Evolutionary conservation across 805 yeast genomes (phyloP).

Genomic region (Jamesozyma spencerorum): DNA sequence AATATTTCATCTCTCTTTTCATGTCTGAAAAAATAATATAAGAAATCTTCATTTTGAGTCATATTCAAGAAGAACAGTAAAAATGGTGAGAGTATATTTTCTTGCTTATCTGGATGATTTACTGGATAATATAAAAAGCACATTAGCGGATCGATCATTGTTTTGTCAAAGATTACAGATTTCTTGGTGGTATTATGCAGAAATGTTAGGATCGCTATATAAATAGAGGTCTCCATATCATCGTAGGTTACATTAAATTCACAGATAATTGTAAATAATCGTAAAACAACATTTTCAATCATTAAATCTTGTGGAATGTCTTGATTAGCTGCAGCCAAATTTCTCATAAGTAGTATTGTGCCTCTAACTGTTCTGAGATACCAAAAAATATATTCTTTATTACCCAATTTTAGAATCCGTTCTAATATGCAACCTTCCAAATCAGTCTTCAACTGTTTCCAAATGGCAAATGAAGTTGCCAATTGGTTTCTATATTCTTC

Average conservation of each 20-base stretch:
- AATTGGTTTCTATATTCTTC: conserved; percentile 20
- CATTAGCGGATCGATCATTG: conserved; percentile 12
- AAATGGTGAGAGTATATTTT: conserved; percentile 13
- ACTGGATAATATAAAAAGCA: conserved; percentile 19
- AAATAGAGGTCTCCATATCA: conserved; percentile 18
- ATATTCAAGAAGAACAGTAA: conserved; percentile 18
- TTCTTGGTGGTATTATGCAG: conserved; percentile 20
- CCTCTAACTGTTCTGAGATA: conserved; percentile 38
- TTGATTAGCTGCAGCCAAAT: conserved; percentile 33
- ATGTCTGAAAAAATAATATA: conserved; percentile 19
- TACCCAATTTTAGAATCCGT: conserved; percentile 1
- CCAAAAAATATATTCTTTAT: conserved; percentile 8
- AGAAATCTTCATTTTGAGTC: conserved; percentile 18
- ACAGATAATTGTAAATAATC: conserved; percentile 6
- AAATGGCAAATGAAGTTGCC: conserved; percentile 19
- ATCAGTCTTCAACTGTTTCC: conserved; percentile 19
- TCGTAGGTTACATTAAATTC: conserved; percentile 5
- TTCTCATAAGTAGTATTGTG: conserved; percentile 39
- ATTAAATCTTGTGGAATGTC: conserved; percentile 21
- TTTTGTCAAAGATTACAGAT: conserved; percentile 13
- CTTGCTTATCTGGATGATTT: conserved; percentile 5
- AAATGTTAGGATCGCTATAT: conserved; percentile 13
- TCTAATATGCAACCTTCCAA: conserved; percentile 8
- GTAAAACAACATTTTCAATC: conserved; percentile 12
- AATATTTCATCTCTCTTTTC: conserved; percentile 10